Conservation (phyloP, 129 eudicot species). For the Lactuca saligna region DNA sequence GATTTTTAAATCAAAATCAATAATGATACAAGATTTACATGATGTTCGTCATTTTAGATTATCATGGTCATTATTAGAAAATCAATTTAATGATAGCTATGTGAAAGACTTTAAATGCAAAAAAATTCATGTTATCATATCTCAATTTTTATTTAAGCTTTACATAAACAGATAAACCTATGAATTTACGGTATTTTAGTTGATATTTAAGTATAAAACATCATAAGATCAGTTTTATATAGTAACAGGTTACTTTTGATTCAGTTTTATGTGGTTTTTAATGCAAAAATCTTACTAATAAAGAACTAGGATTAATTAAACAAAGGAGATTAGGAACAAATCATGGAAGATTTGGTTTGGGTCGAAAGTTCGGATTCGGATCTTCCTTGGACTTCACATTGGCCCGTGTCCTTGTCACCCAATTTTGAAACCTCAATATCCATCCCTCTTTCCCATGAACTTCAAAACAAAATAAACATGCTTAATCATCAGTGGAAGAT, state of each 20-base stretch:
- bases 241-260: background rate
- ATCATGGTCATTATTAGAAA: too few species aligned
- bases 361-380: constrained; percentile 41
- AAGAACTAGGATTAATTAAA: background rate
- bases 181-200: too few species aligned
- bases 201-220: background rate
- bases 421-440: constrained; percentile 27
- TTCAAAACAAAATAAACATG: constrained; percentile 22
- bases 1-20: too few species aligned
- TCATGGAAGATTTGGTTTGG: constrained; percentile 39
- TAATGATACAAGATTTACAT: too few species aligned
- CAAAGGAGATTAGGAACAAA: background rate
- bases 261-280: background rate
- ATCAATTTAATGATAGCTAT: too few species aligned
- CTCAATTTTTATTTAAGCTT: too few species aligned
- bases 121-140: too few species aligned
- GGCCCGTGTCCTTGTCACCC: constrained; percentile 33
- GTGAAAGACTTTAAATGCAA: too few species aligned
- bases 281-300: background rate
- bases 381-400: constrained; percentile 34
- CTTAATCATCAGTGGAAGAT: background rate
- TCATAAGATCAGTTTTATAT: background rate
- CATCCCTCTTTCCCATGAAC: constrained; percentile 23
- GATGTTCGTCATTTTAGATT: background rate
- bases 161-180: too few species aligned